phyloP scores from a whole-genome alignment of 1,284 basidiomycete genomes.

The Blastosporella zonata region DNA sequence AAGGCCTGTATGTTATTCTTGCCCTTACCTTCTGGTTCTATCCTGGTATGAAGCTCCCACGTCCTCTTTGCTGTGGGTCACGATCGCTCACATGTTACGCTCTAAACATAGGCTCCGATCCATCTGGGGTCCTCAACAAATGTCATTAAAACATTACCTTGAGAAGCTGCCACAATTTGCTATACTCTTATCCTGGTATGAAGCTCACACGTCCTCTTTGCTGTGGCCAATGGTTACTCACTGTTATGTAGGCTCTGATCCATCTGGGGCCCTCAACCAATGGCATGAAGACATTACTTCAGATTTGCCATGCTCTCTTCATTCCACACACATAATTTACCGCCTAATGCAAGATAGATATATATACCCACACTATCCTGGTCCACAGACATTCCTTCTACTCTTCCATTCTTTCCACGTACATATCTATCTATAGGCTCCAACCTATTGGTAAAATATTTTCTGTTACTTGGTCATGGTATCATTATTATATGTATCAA shows the following conservation, averaged over 20 bases:
- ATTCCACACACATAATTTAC: too few species aligned
- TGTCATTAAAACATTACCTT: not conserved
- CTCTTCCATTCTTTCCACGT: too few species aligned
- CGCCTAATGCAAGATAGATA: too few species aligned
- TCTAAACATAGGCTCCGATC: slow-evolving; percentile 18
- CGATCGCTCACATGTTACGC: too few species aligned
- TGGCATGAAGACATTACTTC: not conserved
- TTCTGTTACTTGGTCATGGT: too few species aligned
- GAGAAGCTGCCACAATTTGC: not conserved
- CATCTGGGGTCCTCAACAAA: slow-evolving; percentile 11
- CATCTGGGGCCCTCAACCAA: slow-evolving; percentile 10
- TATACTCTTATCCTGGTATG: not conserved
- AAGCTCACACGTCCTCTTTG: not conserved
- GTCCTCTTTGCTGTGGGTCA: not conserved
- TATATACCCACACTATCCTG: too few species aligned
- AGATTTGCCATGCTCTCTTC: too few species aligned
- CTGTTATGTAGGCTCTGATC: slow-evolving; percentile 19
- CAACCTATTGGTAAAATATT: too few species aligned
- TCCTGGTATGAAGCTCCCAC: slow-evolving; percentile 36
- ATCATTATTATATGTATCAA: too few species aligned
- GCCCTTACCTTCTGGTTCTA: slow-evolving; percentile 67
- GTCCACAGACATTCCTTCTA: too few species aligned
- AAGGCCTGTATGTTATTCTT: slow-evolving; percentile 61
- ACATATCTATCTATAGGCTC: too few species aligned
- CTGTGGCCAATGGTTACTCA: too few species aligned